Evolutionary conservation across 2,329 filamentous ascomycete species (phyloP).

Genomic region (Pyricularia pennisetigena): DNA sequence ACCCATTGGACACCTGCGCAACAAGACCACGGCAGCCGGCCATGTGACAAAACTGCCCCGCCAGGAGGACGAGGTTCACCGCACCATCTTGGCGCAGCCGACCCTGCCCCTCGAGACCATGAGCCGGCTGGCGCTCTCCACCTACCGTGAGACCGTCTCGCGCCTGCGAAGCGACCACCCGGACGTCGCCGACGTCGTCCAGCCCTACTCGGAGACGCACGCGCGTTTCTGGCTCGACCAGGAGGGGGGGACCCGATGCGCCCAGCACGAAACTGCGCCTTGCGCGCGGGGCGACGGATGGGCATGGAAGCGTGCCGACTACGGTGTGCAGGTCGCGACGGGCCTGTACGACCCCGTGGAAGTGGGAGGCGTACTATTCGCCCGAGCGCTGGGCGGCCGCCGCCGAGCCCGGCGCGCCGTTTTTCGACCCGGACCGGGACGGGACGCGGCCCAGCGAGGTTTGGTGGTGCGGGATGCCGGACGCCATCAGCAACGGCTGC

Average conservation of each 20-base stretch:
- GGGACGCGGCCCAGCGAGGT: neutral
- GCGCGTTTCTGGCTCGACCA: neutral
- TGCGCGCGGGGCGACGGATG: neutral
- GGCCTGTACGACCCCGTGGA: neutral
- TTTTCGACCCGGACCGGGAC: neutral
- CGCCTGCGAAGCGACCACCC: neutral
- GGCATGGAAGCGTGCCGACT: neutral
- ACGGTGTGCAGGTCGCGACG: neutral
- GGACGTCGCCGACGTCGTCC: neutral
- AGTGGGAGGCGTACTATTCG: neutral
- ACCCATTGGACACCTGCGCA: neutral
- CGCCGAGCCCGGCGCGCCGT: neutral
- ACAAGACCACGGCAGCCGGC: neutral
- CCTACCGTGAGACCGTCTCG: neutral
- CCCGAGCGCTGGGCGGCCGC: neutral
- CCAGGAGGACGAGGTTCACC: neutral
- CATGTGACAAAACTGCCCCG: neutral
- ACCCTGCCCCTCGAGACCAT: neutral
- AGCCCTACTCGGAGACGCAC: neutral
- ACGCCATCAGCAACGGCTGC: too few relatives aligned
- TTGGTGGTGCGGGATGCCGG: neutral
- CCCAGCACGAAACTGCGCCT: neutral
- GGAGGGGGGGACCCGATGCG: neutral
- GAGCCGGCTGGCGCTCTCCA: neutral
- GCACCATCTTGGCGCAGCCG: neutral